Percentiles rank a stretch among this genome's conserved stretches.
Evolutionary conservation across 2,329 filamentous ascomycete genomes (phyloP).

Genomic region (Colletotrichum nymphaeae): DNA sequence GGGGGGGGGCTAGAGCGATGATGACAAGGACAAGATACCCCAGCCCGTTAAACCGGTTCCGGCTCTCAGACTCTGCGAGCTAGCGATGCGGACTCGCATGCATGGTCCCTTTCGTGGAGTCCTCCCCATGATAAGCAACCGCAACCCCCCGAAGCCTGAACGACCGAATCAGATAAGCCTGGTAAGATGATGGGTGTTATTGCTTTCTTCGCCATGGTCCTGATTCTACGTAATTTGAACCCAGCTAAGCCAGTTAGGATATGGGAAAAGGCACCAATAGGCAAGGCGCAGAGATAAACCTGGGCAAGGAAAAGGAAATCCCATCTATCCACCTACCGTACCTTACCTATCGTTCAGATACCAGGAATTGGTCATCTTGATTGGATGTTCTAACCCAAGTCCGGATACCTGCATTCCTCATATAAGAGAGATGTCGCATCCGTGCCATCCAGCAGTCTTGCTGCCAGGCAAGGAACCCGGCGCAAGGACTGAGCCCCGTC

Average conservation of each 20-base stretch:
- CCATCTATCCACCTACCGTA: neutral
- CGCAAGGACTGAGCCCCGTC: neutral
- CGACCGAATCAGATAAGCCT: constrained; percentile 13
- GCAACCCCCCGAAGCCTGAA: too few species aligned
- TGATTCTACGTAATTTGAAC: constrained; percentile 6
- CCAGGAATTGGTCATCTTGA: neutral
- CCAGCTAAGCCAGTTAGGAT: neutral
- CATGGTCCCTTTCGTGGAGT: constrained; percentile 10
- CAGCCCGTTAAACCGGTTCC: neutral
- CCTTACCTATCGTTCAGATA: neutral
- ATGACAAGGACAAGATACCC: neutral
- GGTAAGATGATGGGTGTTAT: neutral
- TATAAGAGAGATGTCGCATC: constrained; percentile 14
- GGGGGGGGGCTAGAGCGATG: neutral
- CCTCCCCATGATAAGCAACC: constrained; percentile 18
- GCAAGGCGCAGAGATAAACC: neutral
- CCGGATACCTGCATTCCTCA: neutral
- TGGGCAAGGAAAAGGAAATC: constrained; percentile 2
- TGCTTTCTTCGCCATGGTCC: constrained; percentile 17
- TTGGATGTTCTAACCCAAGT: neutral
- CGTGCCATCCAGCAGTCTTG: neutral
- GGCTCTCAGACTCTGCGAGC: neutral
- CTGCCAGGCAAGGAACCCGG: neutral
- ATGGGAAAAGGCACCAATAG: neutral
- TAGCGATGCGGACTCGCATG: neutral